Conservation (phyloP, 805 yeast species). For the Naumovozyma dairenensis region DNA sequence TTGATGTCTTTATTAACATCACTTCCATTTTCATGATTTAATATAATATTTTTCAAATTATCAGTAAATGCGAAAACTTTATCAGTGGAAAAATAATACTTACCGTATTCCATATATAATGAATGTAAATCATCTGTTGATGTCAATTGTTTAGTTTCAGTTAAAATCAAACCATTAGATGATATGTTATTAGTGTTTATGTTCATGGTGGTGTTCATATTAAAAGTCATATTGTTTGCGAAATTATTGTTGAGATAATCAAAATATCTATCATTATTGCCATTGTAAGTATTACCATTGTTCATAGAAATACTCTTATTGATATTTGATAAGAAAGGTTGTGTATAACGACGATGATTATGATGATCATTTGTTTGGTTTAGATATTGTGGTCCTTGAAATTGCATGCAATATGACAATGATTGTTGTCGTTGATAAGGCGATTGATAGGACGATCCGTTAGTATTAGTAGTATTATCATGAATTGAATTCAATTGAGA, state of each 20-base stretch:
- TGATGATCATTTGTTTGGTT: background rate
- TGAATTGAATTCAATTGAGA: too few relatives aligned
- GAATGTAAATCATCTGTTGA: constrained; percentile 49
- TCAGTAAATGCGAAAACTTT: constrained; percentile 33
- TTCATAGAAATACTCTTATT: background rate
- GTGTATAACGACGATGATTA: constrained; percentile 3
- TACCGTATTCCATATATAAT: constrained; percentile 37
- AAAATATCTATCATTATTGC: too few relatives aligned
- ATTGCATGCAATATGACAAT: too few relatives aligned
- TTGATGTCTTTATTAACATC: background rate
- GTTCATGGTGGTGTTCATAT: background rate
- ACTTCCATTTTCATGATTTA: constrained; percentile 3
- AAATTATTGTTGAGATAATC: background rate
- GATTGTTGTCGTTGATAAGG: too few relatives aligned
- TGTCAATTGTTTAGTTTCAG: constrained; percentile 45
- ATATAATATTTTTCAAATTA: constrained; percentile 22
- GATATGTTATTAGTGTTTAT: background rate
- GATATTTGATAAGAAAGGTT: background rate
- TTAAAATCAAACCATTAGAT: constrained; percentile 46
- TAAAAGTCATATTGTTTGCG: background rate
- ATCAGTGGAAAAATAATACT: constrained; percentile 45
- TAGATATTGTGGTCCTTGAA: constrained; percentile 2
- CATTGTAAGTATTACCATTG: too few relatives aligned
- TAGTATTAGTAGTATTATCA: too few relatives aligned
- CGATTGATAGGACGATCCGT: too few relatives aligned